Conservation (phyloP, 75 land plant genomes). For the Selaginella tamariscina region DNA sequence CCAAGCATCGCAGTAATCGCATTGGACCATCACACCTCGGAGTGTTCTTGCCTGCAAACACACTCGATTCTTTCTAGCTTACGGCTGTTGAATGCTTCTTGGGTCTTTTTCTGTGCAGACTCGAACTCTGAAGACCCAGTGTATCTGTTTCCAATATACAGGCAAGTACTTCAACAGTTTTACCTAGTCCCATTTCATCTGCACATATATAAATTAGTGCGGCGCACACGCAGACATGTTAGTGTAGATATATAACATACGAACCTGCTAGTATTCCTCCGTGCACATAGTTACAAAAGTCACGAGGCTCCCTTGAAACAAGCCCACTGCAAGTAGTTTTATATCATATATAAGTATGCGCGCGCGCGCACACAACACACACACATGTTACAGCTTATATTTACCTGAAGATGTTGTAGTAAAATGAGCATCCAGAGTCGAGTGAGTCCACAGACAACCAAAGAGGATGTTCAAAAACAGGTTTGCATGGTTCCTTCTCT, state of each 20-base stretch:
- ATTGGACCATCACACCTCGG: constrained; percentile 84
- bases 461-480: constrained; percentile 32
- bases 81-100: constrained; percentile 17
- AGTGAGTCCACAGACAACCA: constrained; percentile 50
- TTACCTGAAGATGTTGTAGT: constrained; percentile 88
- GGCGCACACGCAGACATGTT: too few relatives aligned
- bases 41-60: constrained; percentile 50
- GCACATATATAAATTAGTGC: constrained; percentile 1
- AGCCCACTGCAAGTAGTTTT: constrained; percentile 77
- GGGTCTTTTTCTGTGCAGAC: constrained; percentile 10
- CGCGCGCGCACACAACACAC: neutral
- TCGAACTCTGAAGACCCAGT: constrained; percentile 5
- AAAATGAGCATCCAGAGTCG: constrained; percentile 36
- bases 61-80: constrained; percentile 79
- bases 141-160: constrained; percentile 72
- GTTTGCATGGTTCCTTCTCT: constrained; percentile 21
- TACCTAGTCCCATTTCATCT: constrained; percentile 99
- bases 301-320: constrained; percentile 44
- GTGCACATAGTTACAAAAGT: constrained; percentile 30
- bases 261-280: constrained; percentile 99
- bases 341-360: too few relatives aligned
- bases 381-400: neutral
- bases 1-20: constrained; percentile 98
- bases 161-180: constrained; percentile 90
- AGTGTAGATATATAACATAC: neutral